phyloP scores from a whole-genome alignment of 345 rosid genomes.

The Hevea brasiliensis region DNA sequence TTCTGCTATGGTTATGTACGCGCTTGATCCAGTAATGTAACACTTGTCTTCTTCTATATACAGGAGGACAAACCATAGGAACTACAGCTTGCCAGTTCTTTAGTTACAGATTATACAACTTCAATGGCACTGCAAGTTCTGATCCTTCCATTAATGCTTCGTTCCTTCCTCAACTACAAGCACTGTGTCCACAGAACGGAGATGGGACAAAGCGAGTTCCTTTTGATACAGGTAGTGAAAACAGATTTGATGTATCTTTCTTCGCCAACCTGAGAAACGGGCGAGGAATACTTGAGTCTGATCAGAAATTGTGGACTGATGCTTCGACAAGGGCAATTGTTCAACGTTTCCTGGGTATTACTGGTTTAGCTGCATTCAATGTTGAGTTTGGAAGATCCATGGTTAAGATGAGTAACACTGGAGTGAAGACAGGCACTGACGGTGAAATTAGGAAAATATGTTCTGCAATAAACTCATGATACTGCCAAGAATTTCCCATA shows the following conservation, averaged over 20 bases:
- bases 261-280: conserved; percentile 47
- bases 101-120: conserved; percentile 46
- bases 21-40: no score
- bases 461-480: conserved; percentile 29
- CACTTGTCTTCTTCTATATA: no score
- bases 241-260: conserved; percentile 50
- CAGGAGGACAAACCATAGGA: conserved; percentile 70
- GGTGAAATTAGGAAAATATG: conserved; percentile 50
- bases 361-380: conserved; percentile 7
- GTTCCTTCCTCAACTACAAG: conserved; percentile 44
- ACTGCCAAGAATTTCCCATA: no score
- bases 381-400: conserved; percentile 41
- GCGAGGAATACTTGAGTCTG: conserved; percentile 53
- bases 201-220: conserved; percentile 33
- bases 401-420: conserved; percentile 44
- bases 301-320: conserved; percentile 49
- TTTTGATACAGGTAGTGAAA: conserved; percentile 45
- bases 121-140: conserved; percentile 15
- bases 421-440: conserved; percentile 35
- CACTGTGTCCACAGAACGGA: conserved; percentile 53
- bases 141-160: conserved; percentile 47
- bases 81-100: conserved; percentile 54
- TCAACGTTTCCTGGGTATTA: conserved; percentile 31
- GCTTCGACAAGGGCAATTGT: conserved; percentile 39
- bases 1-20: no score